These are phyloP conservation scores for Amoeboaphelidium protococcarum DNA, from an alignment of 371 early-diverging fungal genomes.

Conservation along the genomic window DNA sequence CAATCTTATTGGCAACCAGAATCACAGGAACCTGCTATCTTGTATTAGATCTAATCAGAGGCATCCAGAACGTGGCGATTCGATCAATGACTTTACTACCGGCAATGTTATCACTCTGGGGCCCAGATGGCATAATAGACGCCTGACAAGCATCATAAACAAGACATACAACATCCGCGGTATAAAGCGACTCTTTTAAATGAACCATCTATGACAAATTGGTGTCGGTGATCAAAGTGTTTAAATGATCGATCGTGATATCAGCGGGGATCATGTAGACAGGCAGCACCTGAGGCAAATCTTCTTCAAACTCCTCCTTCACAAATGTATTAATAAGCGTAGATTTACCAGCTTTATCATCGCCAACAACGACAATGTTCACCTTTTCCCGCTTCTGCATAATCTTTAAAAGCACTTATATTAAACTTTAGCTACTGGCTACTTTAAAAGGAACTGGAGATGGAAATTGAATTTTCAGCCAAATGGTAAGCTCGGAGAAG, in stretches of 20 bases:
- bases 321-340: constrained; percentile 82
- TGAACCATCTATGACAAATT: constrained; percentile 26
- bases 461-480: too few relatives aligned
- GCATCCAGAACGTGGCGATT: background rate
- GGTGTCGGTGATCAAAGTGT: constrained; percentile 83
- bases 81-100: background rate
- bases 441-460: too few relatives aligned
- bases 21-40: constrained; percentile 54
- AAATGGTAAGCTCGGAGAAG: too few relatives aligned
- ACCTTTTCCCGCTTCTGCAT: too few relatives aligned
- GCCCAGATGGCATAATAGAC: background rate
- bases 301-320: constrained; percentile 49
- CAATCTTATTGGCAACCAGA: constrained; percentile 89
- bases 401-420: too few relatives aligned
- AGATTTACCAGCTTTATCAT: constrained; percentile 84
- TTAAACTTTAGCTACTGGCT: too few relatives aligned
- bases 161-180: constrained; percentile 84
- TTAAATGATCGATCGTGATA: constrained; percentile 81
- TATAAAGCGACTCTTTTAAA: constrained; percentile 64
- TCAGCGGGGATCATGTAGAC: constrained; percentile 94
- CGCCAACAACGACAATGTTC: too few relatives aligned
- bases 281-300: constrained; percentile 87
- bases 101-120: background rate
- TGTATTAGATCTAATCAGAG: too few relatives aligned
- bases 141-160: constrained; percentile 69